Evolutionary conservation across 345 rosid genomes (phyloP).

Genomic region (Eucalyptus coolabah): DNA sequence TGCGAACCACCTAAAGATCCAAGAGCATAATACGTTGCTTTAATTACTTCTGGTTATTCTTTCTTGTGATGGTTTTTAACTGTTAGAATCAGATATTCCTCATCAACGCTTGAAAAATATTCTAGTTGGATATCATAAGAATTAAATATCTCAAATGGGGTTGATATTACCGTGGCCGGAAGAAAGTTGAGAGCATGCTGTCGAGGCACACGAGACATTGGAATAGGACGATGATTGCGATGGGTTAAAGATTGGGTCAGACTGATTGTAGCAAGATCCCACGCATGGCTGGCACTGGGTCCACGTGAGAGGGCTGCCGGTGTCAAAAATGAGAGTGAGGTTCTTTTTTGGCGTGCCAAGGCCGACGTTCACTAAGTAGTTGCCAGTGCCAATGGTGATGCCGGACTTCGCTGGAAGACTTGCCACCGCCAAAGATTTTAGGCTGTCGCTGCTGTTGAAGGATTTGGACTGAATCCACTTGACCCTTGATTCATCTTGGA

Average conservation of each 20-base stretch:
- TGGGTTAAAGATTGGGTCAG: slow-evolving; percentile 3
- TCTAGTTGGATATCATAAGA: no score
- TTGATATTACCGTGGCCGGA: background rate
- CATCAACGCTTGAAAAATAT: no score
- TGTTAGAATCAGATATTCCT: no score
- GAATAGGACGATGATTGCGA: background rate
- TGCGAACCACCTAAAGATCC: no score
- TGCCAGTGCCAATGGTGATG: background rate
- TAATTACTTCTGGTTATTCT: no score
- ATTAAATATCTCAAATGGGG: background rate
- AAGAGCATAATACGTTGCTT: no score
- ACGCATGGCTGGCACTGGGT: slow-evolving; percentile 12
- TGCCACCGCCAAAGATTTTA: background rate
- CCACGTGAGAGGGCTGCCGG: slow-evolving; percentile 17
- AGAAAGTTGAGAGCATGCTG: background rate
- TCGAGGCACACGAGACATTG: background rate
- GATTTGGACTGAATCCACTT: background rate
- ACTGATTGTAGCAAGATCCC: slow-evolving; percentile 1
- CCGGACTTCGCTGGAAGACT: background rate
- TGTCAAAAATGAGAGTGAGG: slow-evolving; percentile 4
- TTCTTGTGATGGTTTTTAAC: no score
- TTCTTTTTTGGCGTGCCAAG: background rate
- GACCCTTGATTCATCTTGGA: background rate
- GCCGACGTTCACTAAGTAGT: background rate
- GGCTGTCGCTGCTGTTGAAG: background rate